phyloP scores from a whole-genome alignment of 495 filamentous ascomycete genomes.

The Penicillium diatomitis region DNA sequence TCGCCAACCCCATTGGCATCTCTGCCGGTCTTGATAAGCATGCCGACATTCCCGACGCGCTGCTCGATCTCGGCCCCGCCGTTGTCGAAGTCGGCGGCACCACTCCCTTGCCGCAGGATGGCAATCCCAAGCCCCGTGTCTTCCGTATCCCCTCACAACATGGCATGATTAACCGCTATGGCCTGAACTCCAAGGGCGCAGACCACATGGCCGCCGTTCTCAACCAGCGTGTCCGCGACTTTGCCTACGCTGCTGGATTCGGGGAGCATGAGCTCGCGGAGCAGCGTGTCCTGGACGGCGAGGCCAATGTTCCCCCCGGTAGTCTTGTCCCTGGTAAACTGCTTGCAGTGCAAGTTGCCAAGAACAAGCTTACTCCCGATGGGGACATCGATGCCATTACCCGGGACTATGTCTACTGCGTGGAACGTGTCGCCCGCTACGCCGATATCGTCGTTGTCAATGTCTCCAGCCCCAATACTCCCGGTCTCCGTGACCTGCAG shows the following conservation, averaged over 20 bases:
- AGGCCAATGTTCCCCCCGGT: slow-evolving; percentile 57
- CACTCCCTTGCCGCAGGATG: slow-evolving; percentile 74
- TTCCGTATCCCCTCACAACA: slow-evolving; percentile 75
- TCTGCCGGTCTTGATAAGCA: slow-evolving; percentile 93
- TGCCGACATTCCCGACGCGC: slow-evolving; percentile 71
- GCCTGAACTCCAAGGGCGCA: slow-evolving; percentile 77
- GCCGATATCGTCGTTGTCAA: slow-evolving; percentile 95
- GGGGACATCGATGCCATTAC: slow-evolving; percentile 74
- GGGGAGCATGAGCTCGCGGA: slow-evolving; percentile 55
- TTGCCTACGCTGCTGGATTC: slow-evolving; percentile 59
- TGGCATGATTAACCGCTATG: slow-evolving; percentile 90
- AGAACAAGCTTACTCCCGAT: slow-evolving; percentile 86
- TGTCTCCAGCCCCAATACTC: slow-evolving; percentile 92
- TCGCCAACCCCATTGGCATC: slow-evolving; percentile 81
- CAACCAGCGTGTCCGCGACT: slow-evolving; percentile 66
- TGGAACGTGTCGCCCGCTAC: slow-evolving; percentile 69
- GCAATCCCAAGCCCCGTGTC: slow-evolving; percentile 79
- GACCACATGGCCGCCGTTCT: slow-evolving; percentile 75
- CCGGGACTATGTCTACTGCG: slow-evolving; percentile 78
- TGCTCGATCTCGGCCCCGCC: slow-evolving; percentile 71
- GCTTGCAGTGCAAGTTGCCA: slow-evolving; percentile 91
- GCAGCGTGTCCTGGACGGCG: slow-evolving; percentile 61
- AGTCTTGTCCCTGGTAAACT: slow-evolving; percentile 64
- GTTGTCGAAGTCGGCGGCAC: slow-evolving; percentile 88
- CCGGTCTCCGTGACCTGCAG: slow-evolving; percentile 78